These are phyloP conservation scores for Colletotrichum agaves DNA, from an alignment of 2,329 filamentous ascomycete genomes.

Conservation along the genomic window DNA sequence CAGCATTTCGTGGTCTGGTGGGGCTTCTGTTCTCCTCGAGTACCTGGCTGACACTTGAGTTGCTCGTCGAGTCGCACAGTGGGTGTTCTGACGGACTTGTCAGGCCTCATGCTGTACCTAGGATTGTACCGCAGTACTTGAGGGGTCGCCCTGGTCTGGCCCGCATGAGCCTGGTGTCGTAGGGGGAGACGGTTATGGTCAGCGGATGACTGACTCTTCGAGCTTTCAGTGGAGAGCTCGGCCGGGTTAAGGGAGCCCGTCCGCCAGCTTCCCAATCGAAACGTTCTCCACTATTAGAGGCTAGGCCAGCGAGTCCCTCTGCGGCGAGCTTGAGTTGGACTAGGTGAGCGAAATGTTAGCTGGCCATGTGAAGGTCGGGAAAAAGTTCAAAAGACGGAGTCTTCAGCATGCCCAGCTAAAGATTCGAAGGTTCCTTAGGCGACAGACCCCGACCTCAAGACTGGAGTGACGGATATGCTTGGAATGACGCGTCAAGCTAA, in stretches of 20 bases:
- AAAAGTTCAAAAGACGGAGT: background rate
- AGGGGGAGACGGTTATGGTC: constrained; percentile 30
- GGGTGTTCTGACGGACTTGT: constrained; percentile 1
- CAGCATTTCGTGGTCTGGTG: constrained; percentile 35
- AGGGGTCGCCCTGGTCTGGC: constrained; percentile 19
- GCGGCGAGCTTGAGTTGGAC: background rate
- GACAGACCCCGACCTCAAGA: background rate
- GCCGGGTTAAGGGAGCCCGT: too few relatives aligned
- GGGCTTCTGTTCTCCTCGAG: constrained; percentile 11
- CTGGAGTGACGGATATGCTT: constrained; percentile 6
- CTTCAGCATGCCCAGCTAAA: background rate
- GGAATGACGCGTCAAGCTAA: constrained; percentile 22
- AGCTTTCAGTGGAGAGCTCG: constrained; percentile 38
- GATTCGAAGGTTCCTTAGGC: background rate
- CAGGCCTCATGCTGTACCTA: constrained; percentile 20
- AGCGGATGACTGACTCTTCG: constrained; percentile 38
- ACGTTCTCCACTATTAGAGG: constrained; percentile 26
- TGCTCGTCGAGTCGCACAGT: constrained; percentile 31
- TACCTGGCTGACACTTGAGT: background rate
- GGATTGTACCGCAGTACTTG: background rate
- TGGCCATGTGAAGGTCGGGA: background rate
- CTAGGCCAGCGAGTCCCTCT: constrained; percentile 4
- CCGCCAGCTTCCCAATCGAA: too few relatives aligned
- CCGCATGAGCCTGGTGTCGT: constrained; percentile 32
- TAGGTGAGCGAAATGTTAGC: background rate